Evolutionary conservation across 179 eudicot genomes (phyloP).

Genomic region (Corrigiola litoralis): DNA sequence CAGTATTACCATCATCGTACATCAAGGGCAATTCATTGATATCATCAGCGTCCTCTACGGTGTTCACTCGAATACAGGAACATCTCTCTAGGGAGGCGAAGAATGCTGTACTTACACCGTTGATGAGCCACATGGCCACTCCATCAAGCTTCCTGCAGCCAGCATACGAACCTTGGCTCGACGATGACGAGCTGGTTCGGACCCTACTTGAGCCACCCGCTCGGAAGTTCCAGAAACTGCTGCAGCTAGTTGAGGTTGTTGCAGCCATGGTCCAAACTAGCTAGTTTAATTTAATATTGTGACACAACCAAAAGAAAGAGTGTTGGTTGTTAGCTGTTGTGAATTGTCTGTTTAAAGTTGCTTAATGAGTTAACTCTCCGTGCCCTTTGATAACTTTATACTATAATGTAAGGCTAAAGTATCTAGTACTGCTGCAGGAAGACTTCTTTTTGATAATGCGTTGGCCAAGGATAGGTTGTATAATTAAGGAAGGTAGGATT

Average conservation of each 20-base stretch:
- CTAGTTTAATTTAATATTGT: not conserved
- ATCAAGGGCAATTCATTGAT: conserved; percentile 12
- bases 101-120: conserved; percentile 4
- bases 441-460: too few relatives aligned
- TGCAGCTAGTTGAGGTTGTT: conserved; percentile 4
- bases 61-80: conserved; percentile 12
- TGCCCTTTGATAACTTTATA: too few relatives aligned
- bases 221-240: conserved; percentile 5
- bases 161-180: too few relatives aligned
- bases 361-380: too few relatives aligned
- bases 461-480: too few relatives aligned
- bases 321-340: too few relatives aligned
- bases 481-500: too few relatives aligned
- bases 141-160: not conserved
- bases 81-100: conserved; percentile 15
- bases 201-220: not conserved
- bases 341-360: too few relatives aligned
- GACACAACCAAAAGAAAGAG: too few relatives aligned
- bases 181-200: not conserved
- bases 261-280: not conserved
- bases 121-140: conserved; percentile 13
- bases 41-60: conserved; percentile 9
- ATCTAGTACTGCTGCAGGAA: too few relatives aligned
- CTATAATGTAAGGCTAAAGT: too few relatives aligned
- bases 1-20: conserved; percentile 10